These are phyloP conservation scores for Protea cynaroides DNA, from an alignment of 164 flowering plant genomes.

Conservation along the genomic window DNA sequence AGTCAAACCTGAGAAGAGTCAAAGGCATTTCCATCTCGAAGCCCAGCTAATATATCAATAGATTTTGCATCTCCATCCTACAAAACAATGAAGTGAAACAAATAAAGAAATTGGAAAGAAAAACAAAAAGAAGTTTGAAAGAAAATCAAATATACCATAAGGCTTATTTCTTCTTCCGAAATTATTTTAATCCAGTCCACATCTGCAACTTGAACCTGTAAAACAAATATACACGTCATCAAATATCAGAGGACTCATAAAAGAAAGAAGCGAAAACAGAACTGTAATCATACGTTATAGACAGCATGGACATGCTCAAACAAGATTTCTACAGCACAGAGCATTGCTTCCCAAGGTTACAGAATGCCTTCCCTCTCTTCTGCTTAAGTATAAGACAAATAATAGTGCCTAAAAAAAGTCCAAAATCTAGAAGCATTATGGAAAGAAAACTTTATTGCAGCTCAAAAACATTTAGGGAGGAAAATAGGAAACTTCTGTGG, in stretches of 20 bases:
- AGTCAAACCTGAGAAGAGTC: constrained; percentile 70
- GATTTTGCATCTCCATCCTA: constrained; percentile 61
- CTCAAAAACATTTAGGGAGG: too few relatives aligned
- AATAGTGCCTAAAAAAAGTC: too few relatives aligned
- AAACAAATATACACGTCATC: constrained; percentile 8
- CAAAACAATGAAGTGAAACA: constrained; percentile 11
- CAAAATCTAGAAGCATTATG: too few relatives aligned
- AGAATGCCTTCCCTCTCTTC: too few relatives aligned
- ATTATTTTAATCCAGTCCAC: constrained; percentile 84
- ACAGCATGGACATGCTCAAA: background rate
- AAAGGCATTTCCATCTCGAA: constrained; percentile 60
- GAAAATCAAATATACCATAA: constrained; percentile 40
- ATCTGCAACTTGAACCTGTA: constrained; percentile 83
- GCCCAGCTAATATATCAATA: constrained; percentile 58
- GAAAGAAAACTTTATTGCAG: too few relatives aligned
- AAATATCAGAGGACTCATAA: constrained; percentile 3
- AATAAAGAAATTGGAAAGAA: background rate
- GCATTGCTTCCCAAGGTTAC: too few relatives aligned
- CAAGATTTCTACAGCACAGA: too few relatives aligned
- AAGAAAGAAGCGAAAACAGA: background rate
- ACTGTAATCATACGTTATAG: background rate
- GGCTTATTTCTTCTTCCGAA: constrained; percentile 60
- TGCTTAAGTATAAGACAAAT: too few relatives aligned
- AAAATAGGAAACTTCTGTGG: too few relatives aligned
- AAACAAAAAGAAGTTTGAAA: background rate